Evolutionary conservation across 2,329 filamentous ascomycete genomes (phyloP).

Genomic region (Trichoderma simmonsii): DNA sequence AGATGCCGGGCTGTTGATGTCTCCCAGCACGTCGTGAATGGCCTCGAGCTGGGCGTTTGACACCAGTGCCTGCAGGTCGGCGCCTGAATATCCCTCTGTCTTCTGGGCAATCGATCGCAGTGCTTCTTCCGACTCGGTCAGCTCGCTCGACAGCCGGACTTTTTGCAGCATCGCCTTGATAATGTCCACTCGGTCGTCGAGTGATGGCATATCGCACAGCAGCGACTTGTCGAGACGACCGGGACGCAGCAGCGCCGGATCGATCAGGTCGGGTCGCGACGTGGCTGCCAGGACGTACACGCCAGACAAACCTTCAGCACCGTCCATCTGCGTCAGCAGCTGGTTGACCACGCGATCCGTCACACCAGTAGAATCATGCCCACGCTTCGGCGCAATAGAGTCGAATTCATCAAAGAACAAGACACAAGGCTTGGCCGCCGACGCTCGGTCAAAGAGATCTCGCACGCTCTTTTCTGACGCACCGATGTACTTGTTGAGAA

Average conservation of each 20-base stretch:
- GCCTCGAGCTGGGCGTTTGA: conserved; percentile 97
- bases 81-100: conserved; percentile 89
- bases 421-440: conserved; percentile 87
- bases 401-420: conserved; percentile 99
- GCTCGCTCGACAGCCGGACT: conserved; percentile 66
- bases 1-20: conserved; percentile 47
- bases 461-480: conserved; percentile 95
- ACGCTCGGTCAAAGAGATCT: conserved; percentile 89
- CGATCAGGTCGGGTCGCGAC: conserved; percentile 88
- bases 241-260: conserved; percentile 86
- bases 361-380: conserved; percentile 96
- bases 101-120: conserved; percentile 71
- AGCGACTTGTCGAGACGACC: conserved; percentile 91
- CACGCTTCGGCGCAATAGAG: conserved; percentile 93
- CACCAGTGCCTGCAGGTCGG: conserved; percentile 89
- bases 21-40: conserved; percentile 83
- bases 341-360: conserved; percentile 98
- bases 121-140: conserved; percentile 54
- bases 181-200: conserved; percentile 84
- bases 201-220: conserved; percentile 81
- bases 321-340: conserved; percentile 97
- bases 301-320: conserved; percentile 88
- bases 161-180: conserved; percentile 79
- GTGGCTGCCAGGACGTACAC: conserved; percentile 97
- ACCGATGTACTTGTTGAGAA: conserved; percentile 98